A percentile compares a stretch with the other conserved stretches of the same genome.
These are phyloP conservation scores for Citrus mangshanensis DNA, from an alignment of 345 rosid genomes.

Conservation along the genomic window DNA sequence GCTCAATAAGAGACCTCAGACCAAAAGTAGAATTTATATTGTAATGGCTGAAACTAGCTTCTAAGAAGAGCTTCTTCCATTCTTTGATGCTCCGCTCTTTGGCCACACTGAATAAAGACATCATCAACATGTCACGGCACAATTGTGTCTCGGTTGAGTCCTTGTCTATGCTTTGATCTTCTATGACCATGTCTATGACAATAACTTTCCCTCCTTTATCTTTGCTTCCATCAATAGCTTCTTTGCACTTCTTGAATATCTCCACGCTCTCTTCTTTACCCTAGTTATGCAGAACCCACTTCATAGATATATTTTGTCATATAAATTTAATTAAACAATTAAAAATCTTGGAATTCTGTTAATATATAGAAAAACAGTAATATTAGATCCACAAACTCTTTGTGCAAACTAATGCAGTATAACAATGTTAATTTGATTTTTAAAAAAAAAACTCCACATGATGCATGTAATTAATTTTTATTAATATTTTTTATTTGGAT, in stretches of 20 bases:
- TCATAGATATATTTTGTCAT: background rate
- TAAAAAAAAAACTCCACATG: too few relatives aligned
- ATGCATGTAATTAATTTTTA: too few relatives aligned
- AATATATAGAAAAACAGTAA: too few relatives aligned
- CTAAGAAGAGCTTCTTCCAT: slow-evolving; percentile 35
- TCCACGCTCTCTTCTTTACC: background rate
- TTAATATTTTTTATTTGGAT: too few relatives aligned
- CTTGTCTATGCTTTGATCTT: background rate
- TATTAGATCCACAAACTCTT: too few relatives aligned
- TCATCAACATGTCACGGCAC: slow-evolving; percentile 37
- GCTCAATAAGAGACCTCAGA: slow-evolving; percentile 28
- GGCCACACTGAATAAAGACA: slow-evolving; percentile 20
- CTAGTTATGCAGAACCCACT: background rate
- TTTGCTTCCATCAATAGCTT: background rate
- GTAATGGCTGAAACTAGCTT: slow-evolving; percentile 37
- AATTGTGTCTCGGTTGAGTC: slow-evolving; percentile 30
- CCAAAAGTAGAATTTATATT: slow-evolving; percentile 34
- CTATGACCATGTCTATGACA: background rate
- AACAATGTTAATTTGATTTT: too few relatives aligned
- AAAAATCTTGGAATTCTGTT: too few relatives aligned
- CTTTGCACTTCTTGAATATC: background rate
- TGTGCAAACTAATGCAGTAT: too few relatives aligned
- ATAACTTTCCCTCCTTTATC: background rate
- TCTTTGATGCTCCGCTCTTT: slow-evolving; percentile 39
- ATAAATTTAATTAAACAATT: too few relatives aligned